Conservation (phyloP, 1,284 basidiomycete genomes). For the Irpex sp. region DNA sequence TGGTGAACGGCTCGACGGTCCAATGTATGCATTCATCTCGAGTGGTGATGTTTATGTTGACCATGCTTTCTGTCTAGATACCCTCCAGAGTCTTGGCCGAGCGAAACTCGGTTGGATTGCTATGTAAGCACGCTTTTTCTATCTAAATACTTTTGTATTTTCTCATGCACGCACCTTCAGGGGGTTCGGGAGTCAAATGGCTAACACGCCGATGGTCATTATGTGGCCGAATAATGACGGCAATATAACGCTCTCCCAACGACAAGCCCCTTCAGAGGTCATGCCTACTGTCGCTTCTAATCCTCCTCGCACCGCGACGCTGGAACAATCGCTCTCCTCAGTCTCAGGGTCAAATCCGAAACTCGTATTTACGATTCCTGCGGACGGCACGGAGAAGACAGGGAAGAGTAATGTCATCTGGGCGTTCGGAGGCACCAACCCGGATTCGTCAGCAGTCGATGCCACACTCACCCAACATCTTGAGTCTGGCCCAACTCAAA, state of each 20-base stretch:
- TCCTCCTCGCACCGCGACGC: slow-evolving; percentile 32
- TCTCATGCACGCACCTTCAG: slow-evolving; percentile 13
- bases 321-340: slow-evolving; percentile 21
- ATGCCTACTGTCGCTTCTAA: slow-evolving; percentile 34
- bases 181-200: slow-evolving; percentile 35
- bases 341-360: slow-evolving; percentile 22
- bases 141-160: neutral
- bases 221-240: slow-evolving; percentile 43
- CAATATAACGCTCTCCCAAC: slow-evolving; percentile 39
- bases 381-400: slow-evolving; percentile 16
- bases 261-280: slow-evolving; percentile 28
- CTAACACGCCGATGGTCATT: slow-evolving; percentile 39
- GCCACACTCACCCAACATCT: slow-evolving; percentile 33
- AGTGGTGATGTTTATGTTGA: neutral
- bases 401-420: slow-evolving; percentile 21
- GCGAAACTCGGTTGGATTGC: slow-evolving; percentile 24
- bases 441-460: slow-evolving; percentile 20
- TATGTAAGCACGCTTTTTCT: slow-evolving; percentile 15
- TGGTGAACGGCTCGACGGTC: slow-evolving; percentile 20
- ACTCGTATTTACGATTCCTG: slow-evolving; percentile 10
- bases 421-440: slow-evolving; percentile 34
- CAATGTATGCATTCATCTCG: slow-evolving; percentile 16
- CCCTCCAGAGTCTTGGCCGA: slow-evolving; percentile 17
- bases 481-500: slow-evolving; percentile 24
- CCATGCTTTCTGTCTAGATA: slow-evolving; percentile 13